Evolutionary conservation across 345 rosid species (phyloP), one percentile per base, ranked within the genome.

Genomic region (Eucalyptus sp.): DNA sequence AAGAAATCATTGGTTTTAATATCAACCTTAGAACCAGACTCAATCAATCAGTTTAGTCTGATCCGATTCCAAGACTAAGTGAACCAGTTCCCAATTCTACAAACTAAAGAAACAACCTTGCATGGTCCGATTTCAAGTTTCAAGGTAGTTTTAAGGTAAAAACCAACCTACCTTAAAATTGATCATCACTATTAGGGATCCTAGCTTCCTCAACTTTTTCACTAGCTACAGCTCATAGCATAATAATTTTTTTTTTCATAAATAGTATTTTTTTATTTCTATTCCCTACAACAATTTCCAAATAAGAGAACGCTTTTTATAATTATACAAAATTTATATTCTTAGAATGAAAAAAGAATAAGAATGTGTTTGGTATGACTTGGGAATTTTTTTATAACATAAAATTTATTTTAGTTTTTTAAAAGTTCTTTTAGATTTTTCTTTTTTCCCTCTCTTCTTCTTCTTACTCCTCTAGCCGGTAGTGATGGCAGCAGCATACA

Each of bases 21-120:
- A 56, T 24, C 29, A 24, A 1, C 62, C 62, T 24, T 52, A 10
- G 56, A 18, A 52, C 56, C 1, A 18, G 0, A 18, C 2, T 18
- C 18, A 52, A 52, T 52, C 10, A 7, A 18, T 52, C 0, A 0
- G 0, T 22, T 2, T 0, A 24, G 0, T 24, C 29, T 3, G 0
- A 56, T 24, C 3, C 0, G 0, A 0, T 56, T 22, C 3, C 13
- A 9, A 56, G 27, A 56, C 27, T 29, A 22, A 24, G 20, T 56
- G 6, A 17, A 22, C 62, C 0, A 10, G 0, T 56, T 24, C 6
- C 0, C 29, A 56, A 9, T 24, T 24, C 13, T 4, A 10, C 13
- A 56, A 22, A 56, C 6, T 56, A 56, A 56, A 56, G 13, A 56
- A 56, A 8, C 62, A 10, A 10, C 29, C 29, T 56, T 0, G 29